Evolutionary conservation across 2,329 filamentous ascomycete genomes (phyloP), one percentile per base, ranked within the genome.

Genomic region (Fusarium nanum): DNA sequence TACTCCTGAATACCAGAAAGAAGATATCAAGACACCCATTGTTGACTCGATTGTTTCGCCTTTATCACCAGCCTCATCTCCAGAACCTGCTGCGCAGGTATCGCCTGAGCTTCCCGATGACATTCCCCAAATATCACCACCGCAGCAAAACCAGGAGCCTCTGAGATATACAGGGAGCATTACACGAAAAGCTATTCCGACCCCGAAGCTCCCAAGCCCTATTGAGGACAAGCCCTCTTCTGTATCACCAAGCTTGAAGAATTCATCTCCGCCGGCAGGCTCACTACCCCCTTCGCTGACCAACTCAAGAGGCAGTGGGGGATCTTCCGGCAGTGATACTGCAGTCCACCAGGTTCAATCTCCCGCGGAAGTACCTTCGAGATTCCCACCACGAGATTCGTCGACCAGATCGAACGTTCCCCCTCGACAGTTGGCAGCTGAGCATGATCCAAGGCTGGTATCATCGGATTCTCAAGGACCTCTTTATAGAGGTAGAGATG

Each of bases 1-100:
- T 2, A 86, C 84, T 4, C 84, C 85, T 18, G 84, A 86, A 46
- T 85, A 86, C 60, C 81, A 81, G 41, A 79, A 80, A 22, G 79
- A 81, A 45, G 83, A 85, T 60, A 74, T 80, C 54, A 79, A 79
- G 63, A 79, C 78, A 16, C 77, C 80, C 5, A 73, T 78, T 10
- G 62, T 80, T 41, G 78, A 81, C 27, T 76, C 75, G 5, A 76
- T 81, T 48, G 76, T 80, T 25, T 83, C 83, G 4, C 83, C 84
- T 7, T 75, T 81, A 4, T 85, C 84, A 10, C 84, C 83, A 9
- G 81, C 81, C 13, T 80, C 83, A 6, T 85, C 83, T 6, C 80
- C 82, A 3, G 81, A 82, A 42, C 78, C 81, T 13, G 75, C 71
- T 12, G 56, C 67, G 22, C 64, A 70, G 28, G 65, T 68, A n/a